Evolutionary conservation across 139 green algal genomes (phyloP).

Genomic region (Chlorella sorokiniana): DNA sequence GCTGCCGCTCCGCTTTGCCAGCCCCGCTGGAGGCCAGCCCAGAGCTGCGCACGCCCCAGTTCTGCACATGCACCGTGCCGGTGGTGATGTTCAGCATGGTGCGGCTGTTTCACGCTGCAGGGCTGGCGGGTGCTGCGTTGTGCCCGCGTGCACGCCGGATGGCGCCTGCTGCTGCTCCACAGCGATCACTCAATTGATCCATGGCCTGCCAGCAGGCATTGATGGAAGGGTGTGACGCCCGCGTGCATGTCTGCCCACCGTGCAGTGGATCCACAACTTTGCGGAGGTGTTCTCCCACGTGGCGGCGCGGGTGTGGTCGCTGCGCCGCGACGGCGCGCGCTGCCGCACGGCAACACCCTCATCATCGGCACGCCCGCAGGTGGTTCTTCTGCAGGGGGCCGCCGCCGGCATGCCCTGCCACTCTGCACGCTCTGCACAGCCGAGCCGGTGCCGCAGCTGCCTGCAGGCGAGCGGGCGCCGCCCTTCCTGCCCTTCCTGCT

Average conservation of each 20-base stretch:
- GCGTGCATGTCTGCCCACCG: too few species aligned
- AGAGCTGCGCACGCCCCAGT: not conserved
- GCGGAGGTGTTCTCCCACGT: not conserved
- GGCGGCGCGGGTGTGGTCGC: not conserved
- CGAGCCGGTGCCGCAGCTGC: too few species aligned
- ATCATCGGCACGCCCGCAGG: not conserved
- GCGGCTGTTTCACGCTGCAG: too few species aligned
- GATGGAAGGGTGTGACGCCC: too few species aligned
- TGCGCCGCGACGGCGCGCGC: not conserved
- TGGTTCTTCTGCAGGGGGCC: too few species aligned
- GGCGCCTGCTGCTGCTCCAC: too few species aligned
- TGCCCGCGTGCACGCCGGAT: too few species aligned
- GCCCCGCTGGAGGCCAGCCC: not conserved
- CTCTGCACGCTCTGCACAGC: too few species aligned
- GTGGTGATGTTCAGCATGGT: not conserved
- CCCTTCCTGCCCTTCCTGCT: not conserved
- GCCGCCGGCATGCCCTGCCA: not conserved
- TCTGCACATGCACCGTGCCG: not conserved
- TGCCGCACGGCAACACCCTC: not conserved
- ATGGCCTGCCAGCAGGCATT: too few species aligned
- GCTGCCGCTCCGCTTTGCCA: not conserved
- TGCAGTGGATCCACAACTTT: not conserved
- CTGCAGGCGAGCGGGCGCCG: conserved; percentile 2
- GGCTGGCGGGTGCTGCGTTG: too few species aligned
- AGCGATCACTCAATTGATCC: too few species aligned